phyloP scores from a whole-genome alignment of 805 yeast species.

The Saccharomycopsis fodiens region DNA sequence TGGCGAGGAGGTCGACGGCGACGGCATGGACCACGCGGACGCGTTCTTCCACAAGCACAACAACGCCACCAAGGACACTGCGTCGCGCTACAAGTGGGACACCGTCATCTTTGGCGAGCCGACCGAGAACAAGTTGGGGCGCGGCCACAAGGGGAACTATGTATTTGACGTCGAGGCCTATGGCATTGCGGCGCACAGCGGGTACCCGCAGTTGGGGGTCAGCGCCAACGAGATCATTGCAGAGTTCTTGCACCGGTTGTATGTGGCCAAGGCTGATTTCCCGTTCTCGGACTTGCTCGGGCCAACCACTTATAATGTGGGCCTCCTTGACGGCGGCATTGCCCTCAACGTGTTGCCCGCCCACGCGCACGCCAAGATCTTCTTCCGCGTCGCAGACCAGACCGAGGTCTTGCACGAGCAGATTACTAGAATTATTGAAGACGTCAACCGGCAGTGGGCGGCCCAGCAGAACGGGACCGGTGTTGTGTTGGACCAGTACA shows the following conservation, averaged over 20 bases:
- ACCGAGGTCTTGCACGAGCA: slow-evolving; percentile 15
- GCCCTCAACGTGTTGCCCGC: slow-evolving; percentile 65
- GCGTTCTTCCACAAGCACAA: slow-evolving; percentile 26
- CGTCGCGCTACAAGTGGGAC: slow-evolving; percentile 27
- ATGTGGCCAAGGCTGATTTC: slow-evolving; percentile 30
- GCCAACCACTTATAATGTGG: slow-evolving; percentile 54
- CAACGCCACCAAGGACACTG: neutral
- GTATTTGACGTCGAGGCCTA: slow-evolving; percentile 34
- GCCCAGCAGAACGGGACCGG: neutral
- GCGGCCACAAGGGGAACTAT: slow-evolving; percentile 61
- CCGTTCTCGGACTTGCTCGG: slow-evolving; percentile 52
- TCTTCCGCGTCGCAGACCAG: slow-evolving; percentile 49
- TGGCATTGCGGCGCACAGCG: slow-evolving; percentile 61
- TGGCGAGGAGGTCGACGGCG: slow-evolving; percentile 65
- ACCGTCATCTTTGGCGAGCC: slow-evolving; percentile 70
- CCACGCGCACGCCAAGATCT: slow-evolving; percentile 38
- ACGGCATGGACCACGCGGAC: slow-evolving; percentile 48
- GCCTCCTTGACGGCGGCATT: slow-evolving; percentile 49
- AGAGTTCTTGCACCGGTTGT: slow-evolving; percentile 39
- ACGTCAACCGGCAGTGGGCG: slow-evolving; percentile 1
- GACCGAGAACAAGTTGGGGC: slow-evolving; percentile 58
- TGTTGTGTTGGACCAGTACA: neutral
- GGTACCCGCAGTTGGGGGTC: slow-evolving; percentile 62
- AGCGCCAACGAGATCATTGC: slow-evolving; percentile 53
- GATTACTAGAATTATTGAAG: neutral